Evolutionary conservation across 2,329 filamentous ascomycete species (phyloP), one percentile per base, ranked within the genome.

Genomic region (Rhinocladiella similis): DNA sequence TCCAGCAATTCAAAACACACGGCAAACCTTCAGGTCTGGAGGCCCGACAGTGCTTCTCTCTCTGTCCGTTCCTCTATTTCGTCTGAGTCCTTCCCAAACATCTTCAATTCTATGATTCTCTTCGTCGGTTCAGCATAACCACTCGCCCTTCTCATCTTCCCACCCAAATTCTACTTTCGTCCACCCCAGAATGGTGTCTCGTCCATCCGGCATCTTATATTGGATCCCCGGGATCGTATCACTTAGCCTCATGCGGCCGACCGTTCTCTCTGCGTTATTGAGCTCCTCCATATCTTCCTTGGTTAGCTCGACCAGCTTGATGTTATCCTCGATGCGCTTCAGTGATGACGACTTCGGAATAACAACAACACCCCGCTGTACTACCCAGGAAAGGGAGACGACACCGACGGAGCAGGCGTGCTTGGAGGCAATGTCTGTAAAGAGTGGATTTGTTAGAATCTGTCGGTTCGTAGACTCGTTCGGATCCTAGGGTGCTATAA

Each of bases 321-420:
- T 67, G 59, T 81, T 80, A 63, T 80, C 73, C 18, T 64, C 56
- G 16, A 80, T 75, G 36, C 73, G 65, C 27, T 67, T 61, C 47
- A 72, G 69, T 52, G 75, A 73, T 1, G 68, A 70, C 46, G 72
- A 77, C 67, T 81, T 81, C 1, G 79, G 80, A 43, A 82, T 80
- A 2, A 80, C 75, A 45, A 70, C 68, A 1, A 74, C 76, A 7
- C 75, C 75, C 13, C 78, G 66, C 55, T 72, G 69, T 7, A 78
- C 65, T 0, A 74, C 75, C 79, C 79, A 82, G 2, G 71, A 74
- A 3, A 82, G 68, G 65, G 64, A 66, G 2, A 67, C 62, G 5
- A 67, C 66, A 46, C 64, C 67, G 6, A 65, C 38, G 2, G 67
- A 67, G 51, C 59, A 60, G 12, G 48, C 49, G 41, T 69, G 65